Percentiles rank a stretch among this genome's conserved stretches.
Conservation (phyloP, 805 yeast species). For the Debaryomyces tyrocola region DNA sequence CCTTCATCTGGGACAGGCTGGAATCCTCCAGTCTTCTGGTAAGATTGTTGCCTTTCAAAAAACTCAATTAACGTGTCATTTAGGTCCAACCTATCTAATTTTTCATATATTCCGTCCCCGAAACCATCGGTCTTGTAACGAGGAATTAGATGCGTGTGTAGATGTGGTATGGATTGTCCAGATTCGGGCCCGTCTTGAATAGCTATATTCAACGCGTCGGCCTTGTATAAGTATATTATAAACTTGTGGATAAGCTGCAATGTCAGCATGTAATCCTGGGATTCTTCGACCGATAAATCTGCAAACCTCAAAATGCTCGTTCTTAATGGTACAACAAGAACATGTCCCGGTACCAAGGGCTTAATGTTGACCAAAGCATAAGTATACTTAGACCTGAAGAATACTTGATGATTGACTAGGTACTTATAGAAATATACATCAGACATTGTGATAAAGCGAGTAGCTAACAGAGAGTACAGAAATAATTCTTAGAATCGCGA, state of each 20-base stretch:
- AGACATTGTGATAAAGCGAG: not conserved
- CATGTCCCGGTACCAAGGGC: slow-evolving; percentile 94
- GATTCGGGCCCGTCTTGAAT: slow-evolving; percentile 97
- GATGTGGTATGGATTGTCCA: slow-evolving; percentile 94
- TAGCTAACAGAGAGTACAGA: not conserved
- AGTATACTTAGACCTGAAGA: slow-evolving; percentile 59
- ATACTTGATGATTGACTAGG: slow-evolving; percentile 57
- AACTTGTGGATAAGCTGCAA: slow-evolving; percentile 70
- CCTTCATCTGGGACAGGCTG: slow-evolving; percentile 45
- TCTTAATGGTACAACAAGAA: slow-evolving; percentile 81
- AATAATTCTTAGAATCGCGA: not conserved
- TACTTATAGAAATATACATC: slow-evolving; percentile 51
- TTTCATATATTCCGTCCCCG: slow-evolving; percentile 74
- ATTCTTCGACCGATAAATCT: slow-evolving; percentile 72
- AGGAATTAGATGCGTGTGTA: slow-evolving; percentile 93
- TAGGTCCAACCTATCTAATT: slow-evolving; percentile 57
- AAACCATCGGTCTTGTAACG: slow-evolving; percentile 57
- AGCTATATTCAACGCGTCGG: slow-evolving; percentile 84
- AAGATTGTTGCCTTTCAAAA: slow-evolving; percentile 22
- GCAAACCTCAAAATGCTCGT: slow-evolving; percentile 57
- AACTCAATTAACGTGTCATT: slow-evolving; percentile 33
- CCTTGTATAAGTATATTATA: slow-evolving; percentile 64
- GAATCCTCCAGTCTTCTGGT: slow-evolving; percentile 27
- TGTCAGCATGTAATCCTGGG: slow-evolving; percentile 73
- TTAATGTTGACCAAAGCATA: slow-evolving; percentile 88